Evolutionary conservation across 2,329 filamentous ascomycete species (phyloP), one percentile per base, ranked within the genome.

Genomic region (Hypoxylon sp.): DNA sequence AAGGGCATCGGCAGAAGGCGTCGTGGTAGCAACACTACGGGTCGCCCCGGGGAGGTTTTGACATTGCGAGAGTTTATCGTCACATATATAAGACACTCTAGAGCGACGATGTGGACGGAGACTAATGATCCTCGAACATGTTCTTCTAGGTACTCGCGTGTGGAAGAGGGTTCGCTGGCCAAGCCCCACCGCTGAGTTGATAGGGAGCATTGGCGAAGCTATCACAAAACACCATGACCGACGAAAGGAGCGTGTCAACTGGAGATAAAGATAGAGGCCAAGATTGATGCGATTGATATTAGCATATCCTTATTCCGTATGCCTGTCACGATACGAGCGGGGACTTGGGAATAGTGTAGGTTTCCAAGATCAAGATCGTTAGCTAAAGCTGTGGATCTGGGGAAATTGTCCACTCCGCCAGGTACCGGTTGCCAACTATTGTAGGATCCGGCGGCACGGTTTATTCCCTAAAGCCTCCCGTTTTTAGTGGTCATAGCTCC

Each of bases 51-150:
- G 8, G 17, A 56, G n/a, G 24, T 4, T 51, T 20, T 30, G 52
- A 17, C 10, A 43, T 56, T 11, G 24, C 4, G 41, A 56, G 5
- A 32, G 1, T n/a, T 32, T 44, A 4, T 28, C 8, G 20, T 4
- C 13, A 28, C 37, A 24, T 51, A 39, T 37, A 54, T 4, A 13
- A 34, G n/a, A 19, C n/a, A 19, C 30, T 47, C 46, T 43, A 53
- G 59, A 70, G 24, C 24, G 68, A 65, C 69, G 69, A 59, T 65
- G 59, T 41, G 73, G 64, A 43, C 71, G 71, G 43, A 65, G 46
- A 47, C 62, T 67, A 46, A 73, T 28, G 39, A 74, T 62, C 30
- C 72, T 68, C 39, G 73, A 73, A 22, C 69, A 55, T 1, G 68
- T 73, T 58, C 74, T 70, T 56, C 59, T 70, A 5, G 72, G 20